Evolutionary conservation across 345 rosid species (phyloP).

Genomic region (Populus euphratica): DNA sequence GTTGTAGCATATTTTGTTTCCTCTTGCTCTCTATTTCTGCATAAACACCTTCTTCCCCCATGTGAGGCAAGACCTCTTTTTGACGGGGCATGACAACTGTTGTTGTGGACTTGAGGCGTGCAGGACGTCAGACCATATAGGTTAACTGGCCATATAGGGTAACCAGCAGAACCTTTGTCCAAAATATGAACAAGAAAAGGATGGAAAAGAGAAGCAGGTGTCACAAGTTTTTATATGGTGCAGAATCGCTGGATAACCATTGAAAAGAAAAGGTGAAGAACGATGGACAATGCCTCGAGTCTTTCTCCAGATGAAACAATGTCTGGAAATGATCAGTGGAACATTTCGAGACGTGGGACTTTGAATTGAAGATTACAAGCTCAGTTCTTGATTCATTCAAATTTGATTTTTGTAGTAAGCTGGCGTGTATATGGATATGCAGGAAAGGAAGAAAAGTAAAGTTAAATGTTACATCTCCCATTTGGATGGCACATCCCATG

Average conservation of each 20-base stretch:
- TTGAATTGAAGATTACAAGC: no score
- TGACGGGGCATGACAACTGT: neutral
- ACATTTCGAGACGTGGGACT: no score
- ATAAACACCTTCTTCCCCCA: neutral
- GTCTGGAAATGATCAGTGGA: no score
- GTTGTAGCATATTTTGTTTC: neutral
- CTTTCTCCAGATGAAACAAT: neutral
- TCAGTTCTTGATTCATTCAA: no score
- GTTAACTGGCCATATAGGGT: neutral
- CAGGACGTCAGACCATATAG: neutral
- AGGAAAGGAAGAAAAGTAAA: no score
- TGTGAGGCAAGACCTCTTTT: neutral
- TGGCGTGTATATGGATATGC: no score
- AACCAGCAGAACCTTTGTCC: no score
- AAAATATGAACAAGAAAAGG: no score
- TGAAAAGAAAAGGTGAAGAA: neutral
- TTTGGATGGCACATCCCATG: no score
- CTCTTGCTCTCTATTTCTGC: neutral
- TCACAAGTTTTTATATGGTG: neutral
- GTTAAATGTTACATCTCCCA: no score
- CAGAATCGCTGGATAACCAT: neutral
- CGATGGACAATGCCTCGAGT: neutral
- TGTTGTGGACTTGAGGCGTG: neutral
- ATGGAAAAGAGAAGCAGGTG: no score
- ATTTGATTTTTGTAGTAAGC: no score